Evolutionary conservation across 2,329 filamentous ascomycete genomes (phyloP).

Genomic region (Neobulgaria alba): DNA sequence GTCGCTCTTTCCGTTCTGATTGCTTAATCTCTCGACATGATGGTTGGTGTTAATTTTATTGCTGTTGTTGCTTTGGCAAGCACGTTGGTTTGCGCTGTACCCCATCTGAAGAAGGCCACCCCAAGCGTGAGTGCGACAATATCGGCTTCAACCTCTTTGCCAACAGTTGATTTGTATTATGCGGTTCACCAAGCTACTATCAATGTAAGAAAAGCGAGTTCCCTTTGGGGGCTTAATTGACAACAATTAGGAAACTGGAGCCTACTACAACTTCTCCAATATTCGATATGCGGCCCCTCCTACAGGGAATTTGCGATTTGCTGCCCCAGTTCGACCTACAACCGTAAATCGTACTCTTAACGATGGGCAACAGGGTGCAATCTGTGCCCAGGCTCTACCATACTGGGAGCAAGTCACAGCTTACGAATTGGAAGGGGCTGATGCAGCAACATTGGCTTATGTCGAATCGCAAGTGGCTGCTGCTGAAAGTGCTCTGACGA

Average conservation of each 20-base stretch:
- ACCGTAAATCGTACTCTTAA: constrained; percentile 27
- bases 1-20: no score
- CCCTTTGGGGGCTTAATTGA: neutral
- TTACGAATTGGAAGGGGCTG: constrained; percentile 9
- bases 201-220: constrained; percentile 17
- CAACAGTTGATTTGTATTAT: constrained; percentile 27
- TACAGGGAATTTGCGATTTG: constrained; percentile 35
- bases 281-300: constrained; percentile 39
- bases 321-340: constrained; percentile 30
- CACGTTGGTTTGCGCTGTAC: neutral
- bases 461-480: constrained; percentile 3
- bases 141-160: no score
- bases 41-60: no score
- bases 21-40: no score
- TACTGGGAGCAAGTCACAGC: constrained; percentile 20
- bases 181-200: constrained; percentile 24
- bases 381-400: constrained; percentile 19
- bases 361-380: constrained; percentile 14
- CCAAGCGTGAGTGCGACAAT: no score
- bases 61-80: no score
- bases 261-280: constrained; percentile 34
- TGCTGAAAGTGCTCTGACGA: constrained; percentile 3
- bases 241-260: constrained; percentile 17
- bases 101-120: no score
- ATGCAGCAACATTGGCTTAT: constrained; percentile 5